Evolutionary conservation across 129 eudicot species (phyloP).

Genomic region (Solidago caesia): DNA sequence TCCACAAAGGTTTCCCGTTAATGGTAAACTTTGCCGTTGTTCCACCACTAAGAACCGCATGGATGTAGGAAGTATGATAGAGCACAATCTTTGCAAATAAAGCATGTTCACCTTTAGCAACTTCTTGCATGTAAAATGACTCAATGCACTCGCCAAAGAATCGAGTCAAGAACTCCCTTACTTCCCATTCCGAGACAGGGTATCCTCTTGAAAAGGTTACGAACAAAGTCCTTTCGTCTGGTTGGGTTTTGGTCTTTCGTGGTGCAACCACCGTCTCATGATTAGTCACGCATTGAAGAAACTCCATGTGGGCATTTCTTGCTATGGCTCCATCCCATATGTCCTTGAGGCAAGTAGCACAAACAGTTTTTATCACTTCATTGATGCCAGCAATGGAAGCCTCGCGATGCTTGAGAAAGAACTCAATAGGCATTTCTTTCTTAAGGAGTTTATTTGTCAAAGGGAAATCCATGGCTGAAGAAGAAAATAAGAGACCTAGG

Average conservation of each 20-base stretch:
- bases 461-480: conserved; percentile 30
- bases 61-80: conserved; percentile 18
- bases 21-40: conserved; percentile 59
- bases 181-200: conserved; percentile 56
- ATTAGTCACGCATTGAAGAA: conserved; percentile 8
- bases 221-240: conserved; percentile 56
- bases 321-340: conserved; percentile 40
- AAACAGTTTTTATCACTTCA: conserved; percentile 30
- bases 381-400: conserved; percentile 25
- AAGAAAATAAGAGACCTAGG: neutral
- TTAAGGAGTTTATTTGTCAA: conserved; percentile 39
- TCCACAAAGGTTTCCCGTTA: conserved; percentile 81
- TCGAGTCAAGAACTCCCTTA: conserved; percentile 39
- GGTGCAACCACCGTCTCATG: neutral
- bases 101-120: conserved; percentile 38
- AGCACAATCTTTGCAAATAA: conserved; percentile 65
- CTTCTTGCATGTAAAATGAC: conserved; percentile 55
- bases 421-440: conserved; percentile 40
- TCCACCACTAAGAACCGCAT: conserved; percentile 42
- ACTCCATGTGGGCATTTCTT: conserved; percentile 26
- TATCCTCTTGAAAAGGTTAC: conserved; percentile 75
- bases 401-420: conserved; percentile 20
- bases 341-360: conserved; percentile 43
- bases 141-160: conserved; percentile 60
- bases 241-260: conserved; percentile 4